Percentiles rank a stretch among this genome's conserved stretches.
phyloP scores from a whole-genome alignment of 2,329 filamentous ascomycete species.

The Knufia petricola region DNA sequence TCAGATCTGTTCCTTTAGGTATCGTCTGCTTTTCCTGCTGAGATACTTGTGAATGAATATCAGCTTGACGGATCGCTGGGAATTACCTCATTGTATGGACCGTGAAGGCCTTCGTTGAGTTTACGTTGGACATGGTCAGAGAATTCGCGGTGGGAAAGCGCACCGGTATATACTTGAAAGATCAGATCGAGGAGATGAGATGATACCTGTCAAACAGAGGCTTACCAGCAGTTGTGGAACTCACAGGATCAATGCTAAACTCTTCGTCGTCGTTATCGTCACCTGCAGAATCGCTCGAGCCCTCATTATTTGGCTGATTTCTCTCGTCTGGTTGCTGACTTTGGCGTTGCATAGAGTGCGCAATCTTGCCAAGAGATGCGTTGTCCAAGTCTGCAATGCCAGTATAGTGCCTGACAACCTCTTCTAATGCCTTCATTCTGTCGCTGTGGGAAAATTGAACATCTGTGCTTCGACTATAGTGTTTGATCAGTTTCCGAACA shows the following conservation, averaged over 20 bases:
- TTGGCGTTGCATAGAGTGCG: background rate
- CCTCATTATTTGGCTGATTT: no score
- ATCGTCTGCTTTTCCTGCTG: background rate
- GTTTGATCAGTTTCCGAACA: background rate
- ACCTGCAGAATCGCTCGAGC: background rate
- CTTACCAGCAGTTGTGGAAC: background rate
- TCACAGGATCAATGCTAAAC: background rate
- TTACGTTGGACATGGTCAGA: constrained; percentile 44
- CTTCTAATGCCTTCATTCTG: background rate
- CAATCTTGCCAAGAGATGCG: background rate
- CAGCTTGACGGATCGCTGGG: constrained; percentile 13
- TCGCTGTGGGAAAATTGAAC: background rate
- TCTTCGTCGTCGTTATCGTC: background rate
- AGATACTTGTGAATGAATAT: background rate
- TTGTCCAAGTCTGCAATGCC: background rate
- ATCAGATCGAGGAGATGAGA: background rate
- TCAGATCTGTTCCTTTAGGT: constrained; percentile 19
- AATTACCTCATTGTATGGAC: constrained; percentile 27
- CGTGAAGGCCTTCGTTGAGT: constrained; percentile 36
- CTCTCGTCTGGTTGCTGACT: no score
- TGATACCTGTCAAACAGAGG: background rate
- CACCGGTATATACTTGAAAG: constrained; percentile 34
- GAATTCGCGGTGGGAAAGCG: constrained; percentile 47
- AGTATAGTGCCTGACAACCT: constrained; percentile 22
- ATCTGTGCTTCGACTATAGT: background rate